Conservation (phyloP, 228 moss, liverwort and hornwort genomes). For the Sphagnum magellanicum region DNA sequence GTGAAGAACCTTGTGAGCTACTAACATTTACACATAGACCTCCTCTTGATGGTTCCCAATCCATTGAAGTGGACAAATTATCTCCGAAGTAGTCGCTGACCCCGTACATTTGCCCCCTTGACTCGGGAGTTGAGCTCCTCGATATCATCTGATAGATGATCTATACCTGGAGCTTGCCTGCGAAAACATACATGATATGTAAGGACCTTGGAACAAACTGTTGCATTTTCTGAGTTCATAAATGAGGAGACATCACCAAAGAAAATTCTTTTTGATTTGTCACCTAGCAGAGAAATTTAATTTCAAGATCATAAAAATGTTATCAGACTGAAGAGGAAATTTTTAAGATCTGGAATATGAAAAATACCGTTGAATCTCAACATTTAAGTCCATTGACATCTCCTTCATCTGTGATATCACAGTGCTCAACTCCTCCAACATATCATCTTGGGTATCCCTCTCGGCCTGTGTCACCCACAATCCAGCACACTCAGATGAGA, state of each 20-base stretch:
- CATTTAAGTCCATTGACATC: constrained; percentile 83
- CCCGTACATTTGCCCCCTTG: constrained; percentile 42
- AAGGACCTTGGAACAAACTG: no score
- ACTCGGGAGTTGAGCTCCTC: constrained; percentile 41
- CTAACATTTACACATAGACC: no score
- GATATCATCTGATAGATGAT: constrained; percentile 37
- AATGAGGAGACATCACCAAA: no score
- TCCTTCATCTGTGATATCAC: constrained; percentile 73
- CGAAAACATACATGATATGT: background rate
- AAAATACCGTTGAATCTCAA: constrained; percentile 67
- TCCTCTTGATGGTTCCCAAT: no score
- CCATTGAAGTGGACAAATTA: constrained; percentile 4
- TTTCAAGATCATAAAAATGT: no score
- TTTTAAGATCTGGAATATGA: no score
- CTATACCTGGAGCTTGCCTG: constrained; percentile 47
- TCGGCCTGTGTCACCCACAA: constrained; percentile 20
- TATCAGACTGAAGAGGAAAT: no score
- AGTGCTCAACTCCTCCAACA: constrained; percentile 70
- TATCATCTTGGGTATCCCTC: constrained; percentile 66
- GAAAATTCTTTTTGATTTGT: no score
- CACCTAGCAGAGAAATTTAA: no score
- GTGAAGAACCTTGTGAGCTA: no score
- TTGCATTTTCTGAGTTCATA: no score
- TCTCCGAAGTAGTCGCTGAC: constrained; percentile 40
- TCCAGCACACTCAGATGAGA: no score